Base-by-base conservation (phyloP, 768 basidiomycete species). In the Hypholoma fasciculare region DNA sequence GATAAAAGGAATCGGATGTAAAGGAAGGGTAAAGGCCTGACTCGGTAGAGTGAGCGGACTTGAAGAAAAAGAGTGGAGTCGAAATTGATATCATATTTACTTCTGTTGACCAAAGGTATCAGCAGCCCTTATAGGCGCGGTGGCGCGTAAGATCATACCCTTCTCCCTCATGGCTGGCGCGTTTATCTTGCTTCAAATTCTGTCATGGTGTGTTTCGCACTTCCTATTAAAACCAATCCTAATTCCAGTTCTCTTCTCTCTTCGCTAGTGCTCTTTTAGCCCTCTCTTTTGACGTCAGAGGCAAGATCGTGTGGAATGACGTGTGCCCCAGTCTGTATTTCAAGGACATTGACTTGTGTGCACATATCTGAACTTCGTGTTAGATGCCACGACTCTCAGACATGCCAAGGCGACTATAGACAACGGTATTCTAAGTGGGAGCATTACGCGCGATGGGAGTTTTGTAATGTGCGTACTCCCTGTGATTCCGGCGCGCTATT, bases 251-350 rank as follows among this genome's bases (percentile, higher is more conserved):
- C 4, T 23, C 1, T 23, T 23, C 23, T 23, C 4, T 23, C 23
- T 20, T n/a, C 58, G 58, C 54, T 52, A 71, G 73, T 55, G 64
- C 69, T 48, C 68, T 73, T 17, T 60, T 73, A 14, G 71, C 70
- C 52, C 63, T 62, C 57, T 84, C 84, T 11, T 61, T 84, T 7
- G 86, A 90, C 66, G 63, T 93, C 48, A 64, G 71, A 3, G 91
- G 91, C 62, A 78, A 76, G 49, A 72, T 93, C 11, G 76, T 80
- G 47, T 91, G 88, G 88, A 92, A 88, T 69, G 82, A 83, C n/a
- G 61, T 85, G 7, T 91, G 89, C 74, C 75, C 79, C 43, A 75
- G 90, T 90, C 53, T 54, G 73, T 64, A 30, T 49, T 27, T 63
- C 38, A 40, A 23, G 63, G 52, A 20, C 11, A 40, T 38, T 42